Base-by-base conservation (phyloP, 2,329 filamentous ascomycete species). In the Neofusicoccum ribis region DNA sequence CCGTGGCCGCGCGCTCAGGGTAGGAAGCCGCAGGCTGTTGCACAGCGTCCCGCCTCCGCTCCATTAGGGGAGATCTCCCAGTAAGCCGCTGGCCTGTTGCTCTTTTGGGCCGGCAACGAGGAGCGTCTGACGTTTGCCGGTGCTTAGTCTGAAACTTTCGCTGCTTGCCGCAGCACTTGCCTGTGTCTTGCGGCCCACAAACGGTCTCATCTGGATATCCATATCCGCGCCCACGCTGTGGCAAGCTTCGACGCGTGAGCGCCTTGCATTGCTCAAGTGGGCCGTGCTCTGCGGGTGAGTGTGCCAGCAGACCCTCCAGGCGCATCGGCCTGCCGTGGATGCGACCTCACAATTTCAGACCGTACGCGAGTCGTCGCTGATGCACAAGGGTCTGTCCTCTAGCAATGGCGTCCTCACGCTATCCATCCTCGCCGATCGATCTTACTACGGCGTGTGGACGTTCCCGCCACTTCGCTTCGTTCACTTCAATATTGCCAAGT, bases 391-490 rank as follows among this genome's bases (percentile, higher is more conserved):
- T 49, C 34, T 11, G 20, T 59, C 46, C 47, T 27, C 58, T 68
- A 86, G 84, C n/a, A 81, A 82, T 36, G 71, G 83, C 1, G 83
- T 91, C 5, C 81, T 96, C 3, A 80, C 79, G 5, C 63, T 90
- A 14, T 94, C 92, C 4, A 77, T 86, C 5, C 69, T 87, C 11
- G 86, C 89, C 5, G 95, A 98, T 76, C 87, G 88, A 67, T 78
- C 88, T 20, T 97, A 93, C 79, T 99, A 96, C 75, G 88, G 88
- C 61, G 80, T 86, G 68, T 97, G 92, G 92, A 92, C 92, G 0
- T 91, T 99, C 65, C 95, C 95, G 4, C 91, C 93, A 0, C 86
- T 94, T 68, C 89, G 90, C 64, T 98, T 93, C 80, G 84, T 98
- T 65, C 87, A 94, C 74, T 94, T 97, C 83, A 99, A 99, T 79